Evolutionary conservation across 345 rosid genomes (phyloP).

Genomic region (Populus nigra): DNA sequence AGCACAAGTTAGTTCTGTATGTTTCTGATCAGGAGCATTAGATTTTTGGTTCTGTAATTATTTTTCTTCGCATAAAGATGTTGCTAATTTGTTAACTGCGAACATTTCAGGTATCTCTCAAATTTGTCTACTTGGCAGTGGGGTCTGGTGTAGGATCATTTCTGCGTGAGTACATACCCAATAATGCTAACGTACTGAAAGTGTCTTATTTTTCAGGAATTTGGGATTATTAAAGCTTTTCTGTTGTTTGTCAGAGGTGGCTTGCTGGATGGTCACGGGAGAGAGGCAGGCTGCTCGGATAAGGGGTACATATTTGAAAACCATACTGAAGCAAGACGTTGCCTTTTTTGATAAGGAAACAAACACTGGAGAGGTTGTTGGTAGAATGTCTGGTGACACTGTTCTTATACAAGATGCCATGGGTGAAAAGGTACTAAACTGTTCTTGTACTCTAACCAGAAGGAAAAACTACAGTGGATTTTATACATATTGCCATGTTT

Average conservation of each 20-base stretch:
- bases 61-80: neutral
- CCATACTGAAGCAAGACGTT: conserved; percentile 36
- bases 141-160: conserved; percentile 12
- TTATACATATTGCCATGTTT: no score
- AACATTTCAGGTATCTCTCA: conserved; percentile 25
- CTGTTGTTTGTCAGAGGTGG: conserved; percentile 25
- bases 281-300: conserved; percentile 38
- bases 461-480: no score
- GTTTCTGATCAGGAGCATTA: neutral
- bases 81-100: neutral
- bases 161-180: conserved; percentile 10
- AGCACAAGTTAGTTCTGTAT: no score
- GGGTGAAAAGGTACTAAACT: conserved; percentile 34
- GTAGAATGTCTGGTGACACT: conserved; percentile 37
- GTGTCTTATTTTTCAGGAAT: no score
- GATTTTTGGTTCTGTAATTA: neutral
- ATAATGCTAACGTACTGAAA: no score
- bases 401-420: conserved; percentile 38
- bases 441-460: neutral
- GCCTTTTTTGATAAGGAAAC: conserved; percentile 32
- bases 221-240: neutral
- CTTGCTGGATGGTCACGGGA: conserved; percentile 44
- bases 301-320: conserved; percentile 26
- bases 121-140: conserved; percentile 27
- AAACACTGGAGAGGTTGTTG: conserved; percentile 29